phyloP scores from a whole-genome alignment of 2,329 filamentous ascomycete genomes.

The Elsinoe arachidis region DNA sequence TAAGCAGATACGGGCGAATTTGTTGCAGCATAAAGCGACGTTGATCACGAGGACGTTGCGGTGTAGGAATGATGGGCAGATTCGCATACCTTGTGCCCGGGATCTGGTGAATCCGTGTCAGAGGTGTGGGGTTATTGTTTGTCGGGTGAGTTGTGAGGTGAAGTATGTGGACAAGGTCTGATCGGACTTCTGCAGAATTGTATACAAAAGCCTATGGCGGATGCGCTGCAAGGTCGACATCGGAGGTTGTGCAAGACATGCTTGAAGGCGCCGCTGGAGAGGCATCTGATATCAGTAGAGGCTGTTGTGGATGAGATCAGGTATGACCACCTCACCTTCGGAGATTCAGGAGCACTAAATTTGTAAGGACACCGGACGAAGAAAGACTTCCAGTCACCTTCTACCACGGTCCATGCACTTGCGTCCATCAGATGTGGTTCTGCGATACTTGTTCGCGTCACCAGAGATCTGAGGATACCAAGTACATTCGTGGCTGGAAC shows the following conservation, averaged over 20 bases:
- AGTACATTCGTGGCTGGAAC: slow-evolving; percentile 65
- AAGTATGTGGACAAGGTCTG: background rate
- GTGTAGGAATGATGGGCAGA: slow-evolving; percentile 41
- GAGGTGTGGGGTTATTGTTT: slow-evolving; percentile 67
- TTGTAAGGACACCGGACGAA: slow-evolving; percentile 7
- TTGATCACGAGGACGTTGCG: slow-evolving; percentile 68
- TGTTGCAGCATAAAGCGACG: slow-evolving; percentile 68
- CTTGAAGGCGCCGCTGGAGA: slow-evolving; percentile 57
- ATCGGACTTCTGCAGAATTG: slow-evolving; percentile 59
- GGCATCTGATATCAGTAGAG: slow-evolving; percentile 8
- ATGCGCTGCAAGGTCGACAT: slow-evolving; percentile 61
- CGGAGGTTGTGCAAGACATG: slow-evolving; percentile 74
- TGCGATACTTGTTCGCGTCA: slow-evolving; percentile 74
- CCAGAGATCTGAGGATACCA: slow-evolving; percentile 52
- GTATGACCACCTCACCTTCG: background rate
- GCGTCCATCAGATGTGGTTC: slow-evolving; percentile 63
- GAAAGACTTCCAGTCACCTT: background rate
- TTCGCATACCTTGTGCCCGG: slow-evolving; percentile 57
- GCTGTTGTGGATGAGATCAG: background rate
- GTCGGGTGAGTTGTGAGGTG: slow-evolving; percentile 52
- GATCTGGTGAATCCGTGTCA: slow-evolving; percentile 82
- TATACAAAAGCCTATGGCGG: slow-evolving; percentile 57
- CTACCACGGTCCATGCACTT: slow-evolving; percentile 48
- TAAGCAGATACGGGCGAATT: slow-evolving; percentile 65
- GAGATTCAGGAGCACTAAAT: background rate